Evolutionary conservation across 108 stramenopile species (phyloP).

Genomic region (Craspedostauros australis): DNA sequence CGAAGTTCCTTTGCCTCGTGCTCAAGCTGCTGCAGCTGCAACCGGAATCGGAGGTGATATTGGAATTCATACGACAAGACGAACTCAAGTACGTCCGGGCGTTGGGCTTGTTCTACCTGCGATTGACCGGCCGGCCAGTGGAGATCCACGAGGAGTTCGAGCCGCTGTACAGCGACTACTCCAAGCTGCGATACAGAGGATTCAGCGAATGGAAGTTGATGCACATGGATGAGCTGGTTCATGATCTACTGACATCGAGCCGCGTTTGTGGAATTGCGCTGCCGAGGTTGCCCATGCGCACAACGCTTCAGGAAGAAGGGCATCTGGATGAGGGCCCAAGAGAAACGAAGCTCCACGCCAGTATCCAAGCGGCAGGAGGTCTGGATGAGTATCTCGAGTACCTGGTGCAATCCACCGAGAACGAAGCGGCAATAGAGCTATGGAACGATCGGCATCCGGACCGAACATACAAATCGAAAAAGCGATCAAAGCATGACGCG

Average conservation of each 20-base stretch:
- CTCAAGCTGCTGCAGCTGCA: constrained; percentile 96
- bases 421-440: constrained; percentile 30
- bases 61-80: constrained; percentile 85
- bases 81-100: constrained; percentile 95
- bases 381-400: constrained; percentile 43
- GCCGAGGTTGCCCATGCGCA: constrained; percentile 83
- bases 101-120: constrained; percentile 90
- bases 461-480: constrained; percentile 11
- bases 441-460: constrained; percentile 29
- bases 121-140: constrained; percentile 89
- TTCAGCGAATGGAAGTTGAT: constrained; percentile 74
- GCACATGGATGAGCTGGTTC: constrained; percentile 90
- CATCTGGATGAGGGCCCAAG: constrained; percentile 65
- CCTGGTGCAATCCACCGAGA: constrained; percentile 49
- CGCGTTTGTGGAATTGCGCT: constrained; percentile 87
- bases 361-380: constrained; percentile 42
- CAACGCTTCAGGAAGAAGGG: constrained; percentile 63
- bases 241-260: constrained; percentile 69
- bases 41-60: constrained; percentile 86
- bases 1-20: constrained; percentile 89
- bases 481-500: constrained; percentile 5
- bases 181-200: constrained; percentile 62
- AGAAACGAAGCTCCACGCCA: constrained; percentile 36
- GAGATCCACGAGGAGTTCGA: constrained; percentile 90
- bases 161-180: constrained; percentile 89